phyloP scores from a whole-genome alignment of 2,329 filamentous ascomycete genomes.

The Lomentospora prolificans region DNA sequence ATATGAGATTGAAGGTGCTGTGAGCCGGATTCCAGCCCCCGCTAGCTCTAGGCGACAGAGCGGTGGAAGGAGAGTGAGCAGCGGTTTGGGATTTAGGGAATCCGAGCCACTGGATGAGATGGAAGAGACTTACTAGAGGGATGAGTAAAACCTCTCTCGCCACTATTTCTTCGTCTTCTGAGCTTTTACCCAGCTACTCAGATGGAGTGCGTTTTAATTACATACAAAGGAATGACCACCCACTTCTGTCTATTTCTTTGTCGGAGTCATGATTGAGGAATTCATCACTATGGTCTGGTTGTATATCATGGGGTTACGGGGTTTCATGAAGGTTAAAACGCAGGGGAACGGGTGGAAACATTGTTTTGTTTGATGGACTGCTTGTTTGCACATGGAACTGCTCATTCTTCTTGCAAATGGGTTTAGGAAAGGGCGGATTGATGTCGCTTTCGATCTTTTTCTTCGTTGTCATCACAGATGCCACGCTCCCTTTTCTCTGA shows the following conservation, averaged over 20 bases:
- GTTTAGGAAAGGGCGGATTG: not conserved
- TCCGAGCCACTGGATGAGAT: constrained; percentile 30
- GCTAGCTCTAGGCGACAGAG: constrained; percentile 37
- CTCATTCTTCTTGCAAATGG: not conserved
- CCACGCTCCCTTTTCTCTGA: not conserved
- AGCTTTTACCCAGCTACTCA: not conserved
- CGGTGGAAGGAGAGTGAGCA: constrained; percentile 30
- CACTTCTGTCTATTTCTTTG: not conserved
- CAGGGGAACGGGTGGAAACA: not conserved
- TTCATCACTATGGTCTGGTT: constrained; percentile 1
- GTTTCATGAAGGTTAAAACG: not conserved
- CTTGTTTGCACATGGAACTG: not conserved
- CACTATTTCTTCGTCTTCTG: constrained; percentile 1
- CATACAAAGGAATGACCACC: not conserved
- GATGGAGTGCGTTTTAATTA: not conserved
- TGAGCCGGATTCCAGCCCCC: constrained; percentile 30
- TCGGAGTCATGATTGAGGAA: constrained; percentile 4
- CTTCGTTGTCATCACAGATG: not conserved
- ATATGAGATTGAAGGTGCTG: constrained; percentile 30
- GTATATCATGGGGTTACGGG: constrained; percentile 7
- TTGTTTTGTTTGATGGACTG: constrained; percentile 7
- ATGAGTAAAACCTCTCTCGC: constrained; percentile 8
- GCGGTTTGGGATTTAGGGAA: constrained; percentile 17
- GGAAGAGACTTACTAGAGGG: constrained; percentile 43
- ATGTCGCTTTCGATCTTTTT: not conserved